Conservation (phyloP, 1,284 basidiomycete species). For the Sporisorium reilianum region DNA sequence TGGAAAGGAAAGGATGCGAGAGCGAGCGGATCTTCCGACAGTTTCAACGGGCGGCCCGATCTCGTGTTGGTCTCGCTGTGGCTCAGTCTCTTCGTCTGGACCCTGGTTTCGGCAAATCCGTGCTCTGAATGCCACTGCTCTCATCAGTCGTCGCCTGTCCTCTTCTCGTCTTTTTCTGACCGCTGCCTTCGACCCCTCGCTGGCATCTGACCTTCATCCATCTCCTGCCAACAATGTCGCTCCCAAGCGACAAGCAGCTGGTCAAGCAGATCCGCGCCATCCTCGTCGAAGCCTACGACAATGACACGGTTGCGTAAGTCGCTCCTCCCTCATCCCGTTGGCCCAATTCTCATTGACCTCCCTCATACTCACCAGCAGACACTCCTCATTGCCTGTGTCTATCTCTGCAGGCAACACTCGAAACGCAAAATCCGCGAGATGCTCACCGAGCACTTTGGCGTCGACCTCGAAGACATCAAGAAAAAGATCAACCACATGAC, state of each 20-base stretch:
- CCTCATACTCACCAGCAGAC: not conserved
- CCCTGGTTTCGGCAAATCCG: slow-evolving; percentile 28
- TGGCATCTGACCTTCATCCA: not conserved
- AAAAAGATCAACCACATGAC: slow-evolving; percentile 22
- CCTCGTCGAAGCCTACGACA: slow-evolving; percentile 20
- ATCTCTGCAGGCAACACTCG: slow-evolving; percentile 18
- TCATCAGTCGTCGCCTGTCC: not conserved
- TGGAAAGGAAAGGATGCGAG: not conserved
- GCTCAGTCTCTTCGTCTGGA: slow-evolving; percentile 11
- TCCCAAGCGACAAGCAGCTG: slow-evolving; percentile 25
- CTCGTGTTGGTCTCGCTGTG: slow-evolving; percentile 4
- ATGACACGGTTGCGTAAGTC: slow-evolving; percentile 23
- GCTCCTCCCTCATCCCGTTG: not conserved
- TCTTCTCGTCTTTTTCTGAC: not conserved
- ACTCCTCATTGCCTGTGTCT: too few relatives aligned
- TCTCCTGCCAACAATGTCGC: slow-evolving; percentile 19
- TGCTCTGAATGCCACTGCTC: not conserved
- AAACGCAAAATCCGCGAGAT: slow-evolving; percentile 27
- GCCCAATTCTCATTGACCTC: too few relatives aligned
- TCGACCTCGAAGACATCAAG: slow-evolving; percentile 32
- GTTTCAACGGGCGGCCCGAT: slow-evolving; percentile 2
- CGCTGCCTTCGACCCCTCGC: not conserved
- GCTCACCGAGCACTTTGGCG: slow-evolving; percentile 31
- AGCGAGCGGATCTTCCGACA: too few relatives aligned
- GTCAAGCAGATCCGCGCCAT: slow-evolving; percentile 23